These are phyloP conservation scores for Mucor racemosus DNA, from an alignment of 371 early-diverging fungal genomes.

Conservation along the genomic window DNA sequence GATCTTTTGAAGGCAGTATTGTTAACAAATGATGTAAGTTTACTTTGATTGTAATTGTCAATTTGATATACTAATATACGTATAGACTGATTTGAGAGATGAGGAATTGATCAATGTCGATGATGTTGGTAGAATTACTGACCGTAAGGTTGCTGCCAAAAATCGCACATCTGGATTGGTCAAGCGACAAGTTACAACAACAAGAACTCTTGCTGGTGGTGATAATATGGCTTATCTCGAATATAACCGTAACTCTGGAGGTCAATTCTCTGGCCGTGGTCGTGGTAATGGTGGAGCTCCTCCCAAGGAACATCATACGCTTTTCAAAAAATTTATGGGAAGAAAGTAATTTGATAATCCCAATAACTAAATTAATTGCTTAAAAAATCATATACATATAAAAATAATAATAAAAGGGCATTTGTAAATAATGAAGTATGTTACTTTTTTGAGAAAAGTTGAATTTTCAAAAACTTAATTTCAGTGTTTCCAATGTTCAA, in stretches of 20 bases:
- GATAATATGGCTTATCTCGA: conserved; percentile 97
- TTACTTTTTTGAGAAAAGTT: too few species aligned
- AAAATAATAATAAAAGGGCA: too few species aligned
- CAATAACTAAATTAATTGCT: too few species aligned
- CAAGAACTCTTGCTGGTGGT: conserved; percentile 87
- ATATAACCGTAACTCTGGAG: conserved; percentile 53
- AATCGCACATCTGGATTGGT: conserved; percentile 36
- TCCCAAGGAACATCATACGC: conserved; percentile 64
- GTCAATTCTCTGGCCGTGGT: conserved; percentile 47
- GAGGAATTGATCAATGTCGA: conserved; percentile 51
- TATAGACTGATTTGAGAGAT: conserved; percentile 65
- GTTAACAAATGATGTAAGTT: conserved; percentile 72
- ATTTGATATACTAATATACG: conserved; percentile 10
- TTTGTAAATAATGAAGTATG: too few species aligned
- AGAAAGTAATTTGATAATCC: conserved; percentile 31
- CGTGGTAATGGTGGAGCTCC: conserved; percentile 39
- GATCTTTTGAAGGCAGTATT: conserved; percentile 90
- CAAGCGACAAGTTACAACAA: conserved; percentile 60
- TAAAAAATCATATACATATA: not conserved
- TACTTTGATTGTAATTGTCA: conserved; percentile 21
- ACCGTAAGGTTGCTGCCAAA: conserved; percentile 48
- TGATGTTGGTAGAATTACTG: conserved; percentile 52
- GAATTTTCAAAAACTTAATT: too few species aligned
- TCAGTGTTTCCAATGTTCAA: too few species aligned
- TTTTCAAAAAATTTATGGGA: conserved; percentile 73